These are phyloP conservation scores for Calonectria multiphialidica DNA, from an alignment of 2,329 filamentous ascomycete species.

Conservation along the genomic window DNA sequence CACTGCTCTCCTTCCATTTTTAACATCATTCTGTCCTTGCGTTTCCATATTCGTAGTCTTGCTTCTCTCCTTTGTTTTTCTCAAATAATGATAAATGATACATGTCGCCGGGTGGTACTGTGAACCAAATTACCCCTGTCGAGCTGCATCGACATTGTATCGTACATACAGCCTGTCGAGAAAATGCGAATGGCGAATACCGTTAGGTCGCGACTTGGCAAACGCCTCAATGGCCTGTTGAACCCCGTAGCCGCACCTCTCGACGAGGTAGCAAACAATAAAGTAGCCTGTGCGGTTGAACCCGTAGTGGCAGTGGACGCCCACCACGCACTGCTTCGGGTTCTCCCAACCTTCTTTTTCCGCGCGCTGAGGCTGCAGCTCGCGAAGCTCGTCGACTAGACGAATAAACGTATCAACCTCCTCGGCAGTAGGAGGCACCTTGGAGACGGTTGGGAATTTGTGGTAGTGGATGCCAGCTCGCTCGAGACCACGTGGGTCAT, in stretches of 20 bases:
- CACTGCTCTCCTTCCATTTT: background rate
- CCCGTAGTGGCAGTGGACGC: conserved; percentile 95
- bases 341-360: conserved; percentile 55
- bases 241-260: conserved; percentile 78
- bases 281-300: conserved; percentile 96
- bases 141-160: conserved; percentile 62
- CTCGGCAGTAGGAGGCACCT: conserved; percentile 78
- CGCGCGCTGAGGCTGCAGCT: conserved; percentile 58
- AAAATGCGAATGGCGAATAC: conserved; percentile 92
- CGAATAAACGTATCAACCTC: conserved; percentile 68
- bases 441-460: conserved; percentile 93
- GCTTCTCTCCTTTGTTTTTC: background rate
- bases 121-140: background rate
- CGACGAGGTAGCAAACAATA: conserved; percentile 90
- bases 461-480: conserved; percentile 77
- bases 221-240: conserved; percentile 86
- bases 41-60: background rate
- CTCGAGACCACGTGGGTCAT: conserved; percentile 80
- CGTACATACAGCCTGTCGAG: conserved; percentile 85
- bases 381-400: conserved; percentile 70
- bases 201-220: conserved; percentile 77
- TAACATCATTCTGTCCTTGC: background rate
- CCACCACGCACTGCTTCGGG: conserved; percentile 67
- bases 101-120: background rate
- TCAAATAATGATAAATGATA: background rate